phyloP scores from a whole-genome alignment of 1,284 basidiomycete genomes.

The Flammula alnicola region DNA sequence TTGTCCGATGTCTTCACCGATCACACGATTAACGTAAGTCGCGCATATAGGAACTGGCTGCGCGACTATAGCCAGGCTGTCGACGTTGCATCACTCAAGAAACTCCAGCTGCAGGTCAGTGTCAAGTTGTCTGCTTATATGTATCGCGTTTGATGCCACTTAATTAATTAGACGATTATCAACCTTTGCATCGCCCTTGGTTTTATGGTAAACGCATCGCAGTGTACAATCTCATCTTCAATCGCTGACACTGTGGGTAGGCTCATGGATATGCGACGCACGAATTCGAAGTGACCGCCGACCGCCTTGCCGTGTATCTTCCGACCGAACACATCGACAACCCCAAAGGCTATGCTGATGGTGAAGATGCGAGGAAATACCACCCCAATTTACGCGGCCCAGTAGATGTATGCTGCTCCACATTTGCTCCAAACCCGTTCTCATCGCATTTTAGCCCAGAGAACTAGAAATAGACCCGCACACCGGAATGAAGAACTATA shows the following conservation, averaged over 20 bases:
- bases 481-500: slow-evolving; percentile 97
- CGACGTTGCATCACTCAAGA: slow-evolving; percentile 82
- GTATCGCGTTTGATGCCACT: slow-evolving; percentile 11
- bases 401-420: slow-evolving; percentile 53
- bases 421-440: slow-evolving; percentile 1
- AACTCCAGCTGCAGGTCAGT: slow-evolving; percentile 67
- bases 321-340: slow-evolving; percentile 93
- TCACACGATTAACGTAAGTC: slow-evolving; percentile 14
- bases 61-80: slow-evolving; percentile 87
- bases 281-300: slow-evolving; percentile 91
- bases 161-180: slow-evolving; percentile 69
- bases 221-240: neutral
- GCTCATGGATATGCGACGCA: slow-evolving; percentile 85
- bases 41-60: slow-evolving; percentile 70
- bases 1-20: slow-evolving; percentile 12
- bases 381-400: slow-evolving; percentile 76
- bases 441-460: slow-evolving; percentile 50
- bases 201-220: slow-evolving; percentile 60
- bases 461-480: slow-evolving; percentile 88
- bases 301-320: slow-evolving; percentile 87
- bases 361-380: slow-evolving; percentile 82
- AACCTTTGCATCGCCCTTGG: slow-evolving; percentile 90
- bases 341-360: slow-evolving; percentile 84
- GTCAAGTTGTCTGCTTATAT: neutral
- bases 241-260: slow-evolving; percentile 36